Percentiles rank a stretch among this genome's conserved stretches.
These are phyloP conservation scores for Eurotiales sp. DNA, from an alignment of 2,329 filamentous ascomycete species.

Conservation along the genomic window DNA sequence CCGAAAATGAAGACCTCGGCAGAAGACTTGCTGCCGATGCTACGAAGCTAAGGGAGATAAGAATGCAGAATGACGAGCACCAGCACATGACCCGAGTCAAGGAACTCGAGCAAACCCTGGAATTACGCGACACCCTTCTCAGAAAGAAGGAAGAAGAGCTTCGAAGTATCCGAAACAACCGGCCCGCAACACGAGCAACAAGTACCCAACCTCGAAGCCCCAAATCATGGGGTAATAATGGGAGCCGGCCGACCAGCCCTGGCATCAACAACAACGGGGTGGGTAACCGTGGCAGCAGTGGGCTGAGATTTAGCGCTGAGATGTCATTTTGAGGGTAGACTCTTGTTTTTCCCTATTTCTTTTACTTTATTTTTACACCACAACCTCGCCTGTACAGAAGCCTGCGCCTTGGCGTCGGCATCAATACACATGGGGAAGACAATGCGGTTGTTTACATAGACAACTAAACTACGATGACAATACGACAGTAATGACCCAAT, in stretches of 20 bases:
- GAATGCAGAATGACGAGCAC: conserved; percentile 29
- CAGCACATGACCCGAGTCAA: conserved; percentile 34
- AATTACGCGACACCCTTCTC: conserved; percentile 36
- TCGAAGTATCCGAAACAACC: conserved; percentile 41
- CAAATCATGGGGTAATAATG: conserved; percentile 28
- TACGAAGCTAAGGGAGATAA: conserved; percentile 35
- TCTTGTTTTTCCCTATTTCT: background rate
- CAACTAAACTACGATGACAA: background rate
- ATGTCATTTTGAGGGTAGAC: conserved; percentile 24
- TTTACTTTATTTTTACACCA: background rate
- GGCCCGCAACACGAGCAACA: conserved; percentile 40
- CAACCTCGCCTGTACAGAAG: background rate
- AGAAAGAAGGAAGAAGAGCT: conserved; percentile 44
- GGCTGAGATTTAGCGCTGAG: conserved; percentile 37
- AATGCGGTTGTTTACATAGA: background rate
- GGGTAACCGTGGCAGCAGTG: conserved; percentile 33
- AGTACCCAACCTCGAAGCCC: conserved; percentile 42
- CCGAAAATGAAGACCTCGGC: conserved; percentile 35
- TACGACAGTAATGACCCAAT: background rate
- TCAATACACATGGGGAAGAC: background rate
- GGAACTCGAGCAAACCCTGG: conserved; percentile 36
- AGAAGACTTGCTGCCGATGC: conserved; percentile 36
- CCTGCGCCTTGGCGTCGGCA: background rate
- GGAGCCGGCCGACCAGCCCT: conserved; percentile 40
- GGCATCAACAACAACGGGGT: conserved; percentile 30